Base-by-base conservation (phyloP, 2,329 filamentous ascomycete genomes). In the Thielaviopsis musarum region DNA sequence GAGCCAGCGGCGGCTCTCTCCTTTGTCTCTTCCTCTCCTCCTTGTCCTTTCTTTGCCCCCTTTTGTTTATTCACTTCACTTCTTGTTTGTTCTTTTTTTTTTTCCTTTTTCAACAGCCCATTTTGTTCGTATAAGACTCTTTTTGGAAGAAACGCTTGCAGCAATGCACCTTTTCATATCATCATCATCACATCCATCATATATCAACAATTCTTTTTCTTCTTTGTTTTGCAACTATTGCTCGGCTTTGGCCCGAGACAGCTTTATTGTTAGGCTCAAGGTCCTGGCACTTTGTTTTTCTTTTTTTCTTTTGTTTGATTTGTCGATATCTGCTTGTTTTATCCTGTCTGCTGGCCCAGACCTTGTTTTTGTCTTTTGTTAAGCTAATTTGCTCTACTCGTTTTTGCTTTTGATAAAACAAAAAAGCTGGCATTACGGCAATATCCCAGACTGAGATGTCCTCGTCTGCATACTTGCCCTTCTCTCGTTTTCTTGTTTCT, bases 121-220 rank as follows among this genome's bases (percentile, higher is more conserved):
- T 57, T 51, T 54, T 49, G 13, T 55, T 56, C 24, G 10, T 34
- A 52, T 45, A 45, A 41, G 26, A 38, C 22, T 38, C 56, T 54
- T 57, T 61, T 51, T 59, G 59, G 59, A 59, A 62, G 59, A 58
- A 61, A 53, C 51, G 49, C 51, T 55, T 57, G 61, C 61, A 62
- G 61, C 61, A 60, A 62, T 62, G 61, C 61, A 60, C 48, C 58
- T 24, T 55, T 59, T 48, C 54, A 54, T 51, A 57, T 59, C 56
- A 54, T 54, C 59, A 58, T 56, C 49, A 34, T 34, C 30, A 10
- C 30, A 34, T 34, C 30, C 30, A 34, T 55, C 60, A 56, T 53
- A 56, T 56, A 45, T 45, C 57, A 54, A 52, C 54, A 56, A 60
- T 49, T 28, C 49, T 59, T 21, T 28, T 24, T 59, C 24, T 30